Conservation (phyloP, 345 rosid genomes). For the Moricandia arvensis region DNA sequence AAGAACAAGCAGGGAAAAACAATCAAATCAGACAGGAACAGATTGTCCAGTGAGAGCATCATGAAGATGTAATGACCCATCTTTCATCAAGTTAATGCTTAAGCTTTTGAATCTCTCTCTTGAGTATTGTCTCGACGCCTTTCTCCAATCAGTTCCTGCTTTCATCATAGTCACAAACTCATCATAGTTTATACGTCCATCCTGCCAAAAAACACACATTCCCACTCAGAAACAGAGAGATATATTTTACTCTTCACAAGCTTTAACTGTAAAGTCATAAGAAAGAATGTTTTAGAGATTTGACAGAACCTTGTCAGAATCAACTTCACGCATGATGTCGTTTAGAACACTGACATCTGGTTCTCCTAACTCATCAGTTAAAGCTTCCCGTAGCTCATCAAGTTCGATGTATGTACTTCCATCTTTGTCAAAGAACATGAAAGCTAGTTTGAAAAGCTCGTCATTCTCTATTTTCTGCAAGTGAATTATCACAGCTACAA, state of each 20-base stretch:
- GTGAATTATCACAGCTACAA: constrained; percentile 95
- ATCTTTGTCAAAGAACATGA: constrained; percentile 85
- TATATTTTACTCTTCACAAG: not conserved
- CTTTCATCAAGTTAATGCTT: constrained; percentile 93
- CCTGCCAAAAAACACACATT: constrained; percentile 45
- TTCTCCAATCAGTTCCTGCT: constrained; percentile 98
- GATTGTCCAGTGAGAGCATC: constrained; percentile 82
- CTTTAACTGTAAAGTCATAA: constrained; percentile 15
- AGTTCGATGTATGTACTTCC: constrained; percentile 75
- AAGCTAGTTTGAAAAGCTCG: constrained; percentile 87
- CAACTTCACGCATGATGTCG: constrained; percentile 93
- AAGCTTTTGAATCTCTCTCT: constrained; percentile 95
- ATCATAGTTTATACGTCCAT: constrained; percentile 81
- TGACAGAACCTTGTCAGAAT: constrained; percentile 74
- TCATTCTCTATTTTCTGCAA: constrained; percentile 96
- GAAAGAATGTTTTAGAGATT: constrained; percentile 1
- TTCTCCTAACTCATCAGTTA: constrained; percentile 72
- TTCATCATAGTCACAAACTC: constrained; percentile 98
- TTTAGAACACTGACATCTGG: constrained; percentile 59
- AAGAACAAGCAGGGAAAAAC: constrained; percentile 9
- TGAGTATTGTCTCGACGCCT: constrained; percentile 95
- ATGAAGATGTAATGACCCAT: constrained; percentile 88
- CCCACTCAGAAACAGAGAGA: not conserved
- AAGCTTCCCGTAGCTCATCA: constrained; percentile 68
- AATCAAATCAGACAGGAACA: constrained; percentile 51